Conservation (phyloP, 2,329 filamentous ascomycete species). For the Calonectria crousiana region DNA sequence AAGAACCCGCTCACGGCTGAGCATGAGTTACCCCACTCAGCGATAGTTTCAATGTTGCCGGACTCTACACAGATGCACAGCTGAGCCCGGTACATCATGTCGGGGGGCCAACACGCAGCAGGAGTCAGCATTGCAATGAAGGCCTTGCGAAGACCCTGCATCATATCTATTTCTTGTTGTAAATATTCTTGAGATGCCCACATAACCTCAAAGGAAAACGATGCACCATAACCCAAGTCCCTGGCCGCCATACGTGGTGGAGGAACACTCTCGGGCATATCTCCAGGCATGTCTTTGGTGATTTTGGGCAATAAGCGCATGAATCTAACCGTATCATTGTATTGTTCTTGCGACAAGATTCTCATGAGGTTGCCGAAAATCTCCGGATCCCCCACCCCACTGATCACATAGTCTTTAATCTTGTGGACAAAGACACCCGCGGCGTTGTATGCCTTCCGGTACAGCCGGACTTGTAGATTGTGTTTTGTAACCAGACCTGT, state of each 20-base stretch:
- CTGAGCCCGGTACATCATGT: neutral
- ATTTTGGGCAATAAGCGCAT: neutral
- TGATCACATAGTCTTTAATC: neutral
- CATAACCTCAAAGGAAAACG: neutral
- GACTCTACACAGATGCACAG: neutral
- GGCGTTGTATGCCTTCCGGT: neutral
- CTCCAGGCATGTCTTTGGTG: neutral
- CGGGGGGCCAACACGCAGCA: neutral
- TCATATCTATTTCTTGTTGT: neutral
- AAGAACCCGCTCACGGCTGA: neutral
- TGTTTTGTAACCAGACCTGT: neutral
- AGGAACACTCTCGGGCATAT: neutral
- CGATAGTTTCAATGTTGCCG: neutral
- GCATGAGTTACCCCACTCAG: neutral
- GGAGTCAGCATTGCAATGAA: neutral
- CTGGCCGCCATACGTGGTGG: neutral
- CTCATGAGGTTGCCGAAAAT: neutral
- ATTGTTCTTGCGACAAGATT: neutral
- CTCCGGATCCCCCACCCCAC: neutral
- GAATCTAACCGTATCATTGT: neutral
- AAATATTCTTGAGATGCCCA: neutral
- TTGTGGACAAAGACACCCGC: neutral
- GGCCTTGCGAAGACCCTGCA: neutral
- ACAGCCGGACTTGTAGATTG: neutral
- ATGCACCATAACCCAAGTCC: neutral